These are phyloP conservation scores for Candida sp. DNA, from an alignment of 1,139 yeast species.

Conservation along the genomic window DNA sequence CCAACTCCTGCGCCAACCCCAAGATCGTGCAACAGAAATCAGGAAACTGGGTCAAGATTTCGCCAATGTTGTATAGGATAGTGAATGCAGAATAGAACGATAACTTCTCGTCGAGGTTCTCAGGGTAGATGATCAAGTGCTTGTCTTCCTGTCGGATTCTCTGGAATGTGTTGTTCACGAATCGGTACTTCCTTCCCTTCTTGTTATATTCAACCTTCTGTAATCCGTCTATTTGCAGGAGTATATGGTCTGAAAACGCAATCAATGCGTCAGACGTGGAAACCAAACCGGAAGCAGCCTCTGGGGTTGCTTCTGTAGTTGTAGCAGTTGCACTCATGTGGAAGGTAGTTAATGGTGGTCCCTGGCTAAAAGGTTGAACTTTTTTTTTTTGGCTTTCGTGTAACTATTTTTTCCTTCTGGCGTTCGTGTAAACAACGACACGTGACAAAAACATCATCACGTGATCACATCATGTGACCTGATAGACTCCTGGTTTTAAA, in stretches of 20 bases:
- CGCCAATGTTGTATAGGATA: constrained; percentile 42
- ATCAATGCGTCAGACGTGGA: constrained; percentile 31
- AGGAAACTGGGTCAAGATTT: constrained; percentile 35
- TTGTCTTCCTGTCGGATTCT: constrained; percentile 56
- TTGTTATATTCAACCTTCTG: constrained; percentile 47
- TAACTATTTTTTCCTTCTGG: not conserved
- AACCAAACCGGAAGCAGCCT: constrained; percentile 11
- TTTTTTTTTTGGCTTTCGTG: not conserved
- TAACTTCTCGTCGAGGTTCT: constrained; percentile 33
- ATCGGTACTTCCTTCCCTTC: constrained; percentile 56
- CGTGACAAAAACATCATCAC: too few species aligned
- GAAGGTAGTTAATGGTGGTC: not conserved
- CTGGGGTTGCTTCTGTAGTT: not conserved
- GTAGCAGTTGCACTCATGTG: not conserved
- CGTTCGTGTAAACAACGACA: not conserved
- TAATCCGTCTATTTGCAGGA: constrained; percentile 31
- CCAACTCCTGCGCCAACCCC: constrained; percentile 55
- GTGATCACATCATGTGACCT: too few species aligned
- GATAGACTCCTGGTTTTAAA: too few species aligned
- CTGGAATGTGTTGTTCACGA: constrained; percentile 53
- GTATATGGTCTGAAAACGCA: constrained; percentile 28
- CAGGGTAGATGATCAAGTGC: constrained; percentile 49
- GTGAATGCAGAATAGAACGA: constrained; percentile 49
- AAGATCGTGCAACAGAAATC: constrained; percentile 54
- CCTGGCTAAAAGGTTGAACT: not conserved